Evolutionary conservation across 352 stramenopile genomes (phyloP), one percentile per base, ranked within the genome.

Genomic region (Globisporangium camurandrum): DNA sequence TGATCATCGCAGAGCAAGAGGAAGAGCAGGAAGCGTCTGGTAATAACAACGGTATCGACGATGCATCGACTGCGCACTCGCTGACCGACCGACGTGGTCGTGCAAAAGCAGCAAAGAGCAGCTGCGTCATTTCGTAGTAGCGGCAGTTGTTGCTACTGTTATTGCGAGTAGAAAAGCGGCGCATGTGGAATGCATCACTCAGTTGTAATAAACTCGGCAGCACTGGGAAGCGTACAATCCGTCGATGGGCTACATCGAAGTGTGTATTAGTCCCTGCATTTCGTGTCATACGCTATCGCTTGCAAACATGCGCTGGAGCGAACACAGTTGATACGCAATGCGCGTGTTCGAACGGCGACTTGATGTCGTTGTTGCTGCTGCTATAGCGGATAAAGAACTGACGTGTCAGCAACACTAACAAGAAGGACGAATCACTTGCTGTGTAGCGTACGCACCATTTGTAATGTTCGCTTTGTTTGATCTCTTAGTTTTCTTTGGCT

Each of bases 1-100:
- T 74, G 65, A 70, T 82, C 34, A 87, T 85, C 51, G 62, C 75
- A 0, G 75, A 87, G 53, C 66, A 78, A 31, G 71, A 83, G n/a
- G 73, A 85, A 43, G 69, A 82, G 26, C 42, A 46, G 16, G 58
- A 53, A 20, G 39, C 48, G 11, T 38, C 41, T 5, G 42, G 33
- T 4, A 45, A 16, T 42, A 23, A 30, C 26, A 28, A 50, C 22
- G 36, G 19, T 42, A 23, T 34, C 26, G 34, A 50, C 22, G 36
- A 51, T 31, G 17, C 10, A n/a, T n/a, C n/a, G 19, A 49, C 33
- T 19, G 19, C 28, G n/a, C 42, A 45, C 24, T 53, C 52, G 16
- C 44, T 58, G 1, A 58, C 52, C 34, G 44, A 62, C 27, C 51
- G 39, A 24, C 41, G 49, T 11, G 51, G 43, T n/a, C 46, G 45